phyloP scores from a whole-genome alignment of 306 rosid species.

The Castanea sativa region DNA sequence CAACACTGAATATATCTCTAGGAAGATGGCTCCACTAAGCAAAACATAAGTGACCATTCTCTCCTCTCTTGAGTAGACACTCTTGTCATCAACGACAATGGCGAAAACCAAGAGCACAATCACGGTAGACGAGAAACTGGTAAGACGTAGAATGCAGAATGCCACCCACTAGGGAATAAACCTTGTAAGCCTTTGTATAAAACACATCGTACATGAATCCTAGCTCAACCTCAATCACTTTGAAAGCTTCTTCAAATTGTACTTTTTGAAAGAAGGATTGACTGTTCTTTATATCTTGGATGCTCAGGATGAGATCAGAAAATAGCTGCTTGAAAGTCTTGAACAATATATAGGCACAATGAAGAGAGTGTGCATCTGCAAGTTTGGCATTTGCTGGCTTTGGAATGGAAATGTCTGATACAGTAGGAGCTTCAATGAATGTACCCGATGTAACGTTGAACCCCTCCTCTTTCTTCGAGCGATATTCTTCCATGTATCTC shows the following conservation, averaged over 20 bases:
- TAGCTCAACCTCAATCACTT: constrained; percentile 36
- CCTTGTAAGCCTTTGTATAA: constrained; percentile 21
- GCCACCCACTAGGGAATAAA: not conserved
- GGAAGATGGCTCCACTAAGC: constrained; percentile 22
- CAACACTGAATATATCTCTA: not conserved
- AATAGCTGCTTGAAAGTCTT: constrained; percentile 5
- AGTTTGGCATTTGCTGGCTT: no score
- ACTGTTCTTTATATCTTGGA: not conserved
- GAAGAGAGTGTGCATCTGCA: not conserved
- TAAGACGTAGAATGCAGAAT: not conserved
- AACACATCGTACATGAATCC: constrained; percentile 30
- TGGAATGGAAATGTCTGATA: no score
- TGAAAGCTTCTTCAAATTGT: constrained; percentile 6
- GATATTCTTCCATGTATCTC: constrained; percentile 1
- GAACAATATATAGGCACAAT: constrained; percentile 5
- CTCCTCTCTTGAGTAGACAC: not conserved
- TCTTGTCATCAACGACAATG: not conserved
- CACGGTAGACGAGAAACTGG: not conserved
- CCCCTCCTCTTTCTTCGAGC: not conserved
- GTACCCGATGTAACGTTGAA: not conserved
- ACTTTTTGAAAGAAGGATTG: not conserved
- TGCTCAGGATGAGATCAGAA: constrained; percentile 24
- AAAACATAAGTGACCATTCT: not conserved
- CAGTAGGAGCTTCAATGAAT: not conserved
- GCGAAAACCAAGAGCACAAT: not conserved